Conservation (phyloP, 2,329 filamentous ascomycete genomes). For the Dactylellina haptotyla region DNA sequence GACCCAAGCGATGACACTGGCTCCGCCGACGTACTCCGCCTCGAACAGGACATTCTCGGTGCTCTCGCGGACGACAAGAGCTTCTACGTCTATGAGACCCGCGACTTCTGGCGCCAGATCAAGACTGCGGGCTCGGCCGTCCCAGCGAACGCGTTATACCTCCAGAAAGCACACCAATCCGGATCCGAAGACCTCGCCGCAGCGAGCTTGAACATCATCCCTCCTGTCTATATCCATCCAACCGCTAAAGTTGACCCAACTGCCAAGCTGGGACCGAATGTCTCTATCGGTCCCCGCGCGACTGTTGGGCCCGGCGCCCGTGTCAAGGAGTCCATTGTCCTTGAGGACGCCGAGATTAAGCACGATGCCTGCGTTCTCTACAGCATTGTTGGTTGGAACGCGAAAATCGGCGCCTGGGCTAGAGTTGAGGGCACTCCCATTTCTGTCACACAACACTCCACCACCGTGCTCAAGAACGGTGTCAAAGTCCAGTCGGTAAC, state of each 20-base stretch:
- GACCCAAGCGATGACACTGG: slow-evolving; percentile 75
- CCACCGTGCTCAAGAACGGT: slow-evolving; percentile 95
- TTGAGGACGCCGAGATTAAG: slow-evolving; percentile 94
- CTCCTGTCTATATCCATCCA: slow-evolving; percentile 63
- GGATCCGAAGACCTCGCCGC: slow-evolving; percentile 80
- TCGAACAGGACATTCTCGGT: slow-evolving; percentile 96
- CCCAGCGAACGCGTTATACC: slow-evolving; percentile 93
- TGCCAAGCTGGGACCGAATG: slow-evolving; percentile 95
- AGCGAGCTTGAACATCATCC: slow-evolving; percentile 24
- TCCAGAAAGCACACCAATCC: slow-evolving; percentile 89
- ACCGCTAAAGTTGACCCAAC: slow-evolving; percentile 89
- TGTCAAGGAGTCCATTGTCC: slow-evolving; percentile 89
- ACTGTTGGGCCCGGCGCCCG: slow-evolving; percentile 85
- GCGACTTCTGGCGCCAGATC: slow-evolving; percentile 99
- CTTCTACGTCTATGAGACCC: slow-evolving; percentile 98
- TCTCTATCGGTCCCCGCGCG: slow-evolving; percentile 91
- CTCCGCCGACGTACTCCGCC: slow-evolving; percentile 86
- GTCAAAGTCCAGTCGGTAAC: slow-evolving; percentile 99
- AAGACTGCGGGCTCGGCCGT: slow-evolving; percentile 98
- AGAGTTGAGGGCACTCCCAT: slow-evolving; percentile 95
- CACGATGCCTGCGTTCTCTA: slow-evolving; percentile 96
- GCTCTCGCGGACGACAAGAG: slow-evolving; percentile 96
- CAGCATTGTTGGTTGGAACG: slow-evolving; percentile 96
- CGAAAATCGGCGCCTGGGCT: slow-evolving; percentile 96
- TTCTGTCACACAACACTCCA: slow-evolving; percentile 85